Conservation (phyloP, 192 early-diverging fungal genomes). For the Backusella luteola region DNA sequence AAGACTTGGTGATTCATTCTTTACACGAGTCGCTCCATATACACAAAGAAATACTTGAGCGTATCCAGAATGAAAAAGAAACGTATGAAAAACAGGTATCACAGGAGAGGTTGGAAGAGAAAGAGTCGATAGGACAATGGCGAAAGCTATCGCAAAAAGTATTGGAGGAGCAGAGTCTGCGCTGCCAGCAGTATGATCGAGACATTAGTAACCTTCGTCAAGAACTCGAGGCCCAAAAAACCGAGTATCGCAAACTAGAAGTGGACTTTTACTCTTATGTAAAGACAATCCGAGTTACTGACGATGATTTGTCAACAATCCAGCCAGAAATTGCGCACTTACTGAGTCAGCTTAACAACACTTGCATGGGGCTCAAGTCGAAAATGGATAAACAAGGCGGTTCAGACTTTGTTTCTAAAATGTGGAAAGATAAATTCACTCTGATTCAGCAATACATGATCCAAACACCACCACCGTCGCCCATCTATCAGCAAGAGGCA, state of each 20-base stretch:
- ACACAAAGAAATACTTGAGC: slow-evolving; percentile 24
- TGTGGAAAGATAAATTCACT: slow-evolving; percentile 3
- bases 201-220: background rate
- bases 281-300: slow-evolving; percentile 42
- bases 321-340: slow-evolving; percentile 40
- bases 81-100: slow-evolving; percentile 3
- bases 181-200: background rate
- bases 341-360: slow-evolving; percentile 22
- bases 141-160: background rate
- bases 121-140: background rate
- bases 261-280: slow-evolving; percentile 27
- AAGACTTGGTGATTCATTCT: slow-evolving; percentile 22
- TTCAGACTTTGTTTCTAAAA: slow-evolving; percentile 15
- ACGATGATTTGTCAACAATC: slow-evolving; percentile 49
- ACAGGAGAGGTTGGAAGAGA: slow-evolving; percentile 3
- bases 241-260: slow-evolving; percentile 18
- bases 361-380: slow-evolving; percentile 21
- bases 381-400: slow-evolving; percentile 13
- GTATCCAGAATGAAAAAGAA: slow-evolving; percentile 16
- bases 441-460: slow-evolving; percentile 6
- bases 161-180: background rate
- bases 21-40: slow-evolving; percentile 20
- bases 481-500: background rate
- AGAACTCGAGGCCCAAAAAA: slow-evolving; percentile 11
- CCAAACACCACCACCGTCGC: background rate